Percentiles rank a stretch among this genome's conserved stretches.
Conservation (phyloP, 768 basidiomycete genomes). For the Mrakia blollopis region DNA sequence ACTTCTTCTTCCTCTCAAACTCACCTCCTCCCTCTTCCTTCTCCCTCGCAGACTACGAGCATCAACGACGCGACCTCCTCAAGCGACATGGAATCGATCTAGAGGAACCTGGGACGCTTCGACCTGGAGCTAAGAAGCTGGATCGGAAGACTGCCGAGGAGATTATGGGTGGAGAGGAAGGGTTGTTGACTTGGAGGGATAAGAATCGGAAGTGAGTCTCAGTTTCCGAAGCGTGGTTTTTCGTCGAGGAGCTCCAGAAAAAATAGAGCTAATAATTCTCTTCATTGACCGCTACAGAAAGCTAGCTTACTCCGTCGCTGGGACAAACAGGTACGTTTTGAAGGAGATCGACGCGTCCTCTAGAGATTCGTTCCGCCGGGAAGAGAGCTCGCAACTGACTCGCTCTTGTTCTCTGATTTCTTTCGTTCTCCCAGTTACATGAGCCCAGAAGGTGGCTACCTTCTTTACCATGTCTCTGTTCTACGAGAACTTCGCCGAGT, state of each 20-base stretch:
- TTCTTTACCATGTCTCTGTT: too few species aligned
- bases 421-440: slow-evolving; percentile 35
- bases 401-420: background rate
- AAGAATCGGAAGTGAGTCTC: slow-evolving; percentile 61
- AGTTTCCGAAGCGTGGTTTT: too few species aligned
- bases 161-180: slow-evolving; percentile 69
- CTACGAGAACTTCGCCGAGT: too few species aligned
- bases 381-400: background rate
- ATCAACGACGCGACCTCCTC: slow-evolving; percentile 79
- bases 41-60: slow-evolving; percentile 63
- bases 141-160: slow-evolving; percentile 54
- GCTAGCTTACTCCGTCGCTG: slow-evolving; percentile 53
- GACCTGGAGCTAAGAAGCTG: background rate
- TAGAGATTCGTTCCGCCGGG: too few species aligned
- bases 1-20: too few species aligned
- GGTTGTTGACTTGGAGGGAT: slow-evolving; percentile 92
- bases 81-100: slow-evolving; percentile 94
- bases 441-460: slow-evolving; percentile 41
- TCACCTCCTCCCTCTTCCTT: background rate
- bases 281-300: slow-evolving; percentile 46
- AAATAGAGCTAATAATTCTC: too few species aligned
- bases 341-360: background rate
- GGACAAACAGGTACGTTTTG: slow-evolving; percentile 39
- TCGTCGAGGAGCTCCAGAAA: too few species aligned
- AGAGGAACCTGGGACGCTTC: slow-evolving; percentile 57